Evolutionary conservation across 1,139 yeast genomes (phyloP).

Genomic region (Kurtzmaniella quercitrusa): DNA sequence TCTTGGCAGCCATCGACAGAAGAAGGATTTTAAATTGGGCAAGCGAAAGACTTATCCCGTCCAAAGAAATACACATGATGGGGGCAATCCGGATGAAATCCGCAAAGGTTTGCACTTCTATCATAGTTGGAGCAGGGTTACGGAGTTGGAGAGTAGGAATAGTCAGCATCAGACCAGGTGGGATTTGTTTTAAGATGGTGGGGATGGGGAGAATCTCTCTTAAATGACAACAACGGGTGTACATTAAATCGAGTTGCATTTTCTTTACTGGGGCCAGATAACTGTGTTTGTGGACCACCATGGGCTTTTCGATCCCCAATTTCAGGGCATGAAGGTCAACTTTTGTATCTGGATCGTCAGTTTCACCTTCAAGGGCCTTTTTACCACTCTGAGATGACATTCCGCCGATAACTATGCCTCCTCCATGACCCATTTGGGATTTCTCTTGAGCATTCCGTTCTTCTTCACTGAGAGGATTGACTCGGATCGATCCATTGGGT

Average conservation of each 20-base stretch:
- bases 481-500: constrained; percentile 54
- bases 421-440: constrained; percentile 49
- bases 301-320: constrained; percentile 47
- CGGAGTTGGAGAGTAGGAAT: constrained; percentile 59
- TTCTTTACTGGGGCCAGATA: constrained; percentile 37
- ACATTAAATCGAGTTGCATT: constrained; percentile 58
- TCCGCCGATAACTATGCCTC: constrained; percentile 82
- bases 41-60: constrained; percentile 60
- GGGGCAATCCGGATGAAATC: constrained; percentile 77
- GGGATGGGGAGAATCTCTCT: constrained; percentile 74
- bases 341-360: constrained; percentile 25
- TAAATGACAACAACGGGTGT: constrained; percentile 72
- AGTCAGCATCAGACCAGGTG: constrained; percentile 66
- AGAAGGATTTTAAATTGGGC: constrained; percentile 64
- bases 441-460: constrained; percentile 45
- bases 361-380: constrained; percentile 15
- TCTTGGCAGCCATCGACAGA: constrained; percentile 57
- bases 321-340: constrained; percentile 39
- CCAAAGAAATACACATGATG: constrained; percentile 60
- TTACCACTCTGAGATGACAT: constrained; percentile 46
- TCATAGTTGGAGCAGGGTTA: constrained; percentile 70
- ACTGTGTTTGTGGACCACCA: constrained; percentile 26
- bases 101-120: constrained; percentile 69
- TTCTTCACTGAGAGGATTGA: constrained; percentile 60
- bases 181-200: constrained; percentile 70